Evolutionary conservation across 2,329 filamentous ascomycete species (phyloP), one percentile per base, ranked within the genome.

Genomic region (Aspergillus persii): DNA sequence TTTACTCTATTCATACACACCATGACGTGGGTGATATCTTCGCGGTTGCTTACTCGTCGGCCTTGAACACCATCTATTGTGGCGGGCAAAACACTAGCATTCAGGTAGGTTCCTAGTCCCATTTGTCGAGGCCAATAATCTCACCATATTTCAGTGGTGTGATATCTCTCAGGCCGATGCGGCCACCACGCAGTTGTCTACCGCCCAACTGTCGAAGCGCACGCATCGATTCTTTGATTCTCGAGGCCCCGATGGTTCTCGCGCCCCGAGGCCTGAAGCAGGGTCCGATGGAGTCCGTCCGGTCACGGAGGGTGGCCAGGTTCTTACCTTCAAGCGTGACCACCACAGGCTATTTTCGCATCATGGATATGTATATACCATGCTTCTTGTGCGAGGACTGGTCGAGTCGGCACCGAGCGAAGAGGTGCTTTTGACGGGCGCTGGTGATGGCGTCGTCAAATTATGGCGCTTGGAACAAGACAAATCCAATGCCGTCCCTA

Each of bases 1-100:
- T 95, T 0, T 95, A 93, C 78, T 92, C 95, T 63, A 90, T 98
- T 62, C 96, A 96, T 80, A 96, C 92, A 63, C 89, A 89, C 52
- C 94, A 96, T 76, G 95, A 98, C 68, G 90, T 96, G 46, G 95
- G 95, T 60, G 95, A 99, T 77, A 87, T 99, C 60, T 98, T 98
- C 74, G 96, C 92, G 67, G 88, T 96, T n/a, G 89, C 89, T 1
- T 97, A 96, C 75, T 96, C 92, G 3, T 79, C 86, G 6, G 84
- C 87, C 65, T 82, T 91, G 68, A 85, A 94, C 66, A 96, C 90
- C 0, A 84, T 96, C 3, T 98, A 96, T 74, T 85, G 96, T 48
- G 95, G 95, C 58, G 91, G 92, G 0, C 95, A 98, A 72, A 97
- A 98, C 71, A 95, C 92, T 7, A 92, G 89, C 44, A 95, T 97